phyloP scores from a whole-genome alignment of 2,329 filamentous ascomycete species.

The Orbilia oligospora region DNA sequence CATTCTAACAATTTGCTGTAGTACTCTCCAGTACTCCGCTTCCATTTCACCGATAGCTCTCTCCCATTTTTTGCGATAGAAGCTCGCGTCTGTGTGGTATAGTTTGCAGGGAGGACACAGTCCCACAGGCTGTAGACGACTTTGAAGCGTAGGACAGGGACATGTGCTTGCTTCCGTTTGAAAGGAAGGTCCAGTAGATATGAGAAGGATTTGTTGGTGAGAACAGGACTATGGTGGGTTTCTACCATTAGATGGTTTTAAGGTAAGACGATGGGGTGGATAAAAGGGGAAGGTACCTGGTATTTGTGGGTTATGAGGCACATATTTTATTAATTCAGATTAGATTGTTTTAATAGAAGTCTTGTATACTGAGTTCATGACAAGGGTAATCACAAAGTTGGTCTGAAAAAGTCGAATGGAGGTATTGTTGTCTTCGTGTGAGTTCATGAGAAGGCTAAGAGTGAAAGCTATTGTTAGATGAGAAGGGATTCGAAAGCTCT shows the following conservation, averaged over 20 bases:
- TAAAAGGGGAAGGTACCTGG: neutral
- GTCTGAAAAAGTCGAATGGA: too few relatives aligned
- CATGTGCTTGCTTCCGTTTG: neutral
- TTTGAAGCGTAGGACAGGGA: slow-evolving; percentile 1
- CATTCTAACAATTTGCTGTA: too few relatives aligned
- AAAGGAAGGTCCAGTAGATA: neutral
- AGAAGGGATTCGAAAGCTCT: too few relatives aligned
- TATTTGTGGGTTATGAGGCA: slow-evolving; percentile 12
- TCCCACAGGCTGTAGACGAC: too few relatives aligned
- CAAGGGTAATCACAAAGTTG: neutral
- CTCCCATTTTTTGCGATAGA: slow-evolving; percentile 2
- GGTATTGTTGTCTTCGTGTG: too few relatives aligned
- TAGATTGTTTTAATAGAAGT: too few relatives aligned
- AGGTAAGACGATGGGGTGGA: neutral
- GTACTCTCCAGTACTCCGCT: neutral
- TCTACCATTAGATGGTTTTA: too few relatives aligned
- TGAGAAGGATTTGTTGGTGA: neutral
- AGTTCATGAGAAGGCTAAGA: too few relatives aligned
- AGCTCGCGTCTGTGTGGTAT: slow-evolving; percentile 6
- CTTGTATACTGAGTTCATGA: too few relatives aligned
- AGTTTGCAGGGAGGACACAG: neutral
- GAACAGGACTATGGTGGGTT: neutral
- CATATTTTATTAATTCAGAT: too few relatives aligned
- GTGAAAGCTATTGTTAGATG: too few relatives aligned
- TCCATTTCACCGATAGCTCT: slow-evolving; percentile 15